Base-by-base conservation (phyloP, 2,329 filamentous ascomycete species). In the Sporothrix globosa region DNA sequence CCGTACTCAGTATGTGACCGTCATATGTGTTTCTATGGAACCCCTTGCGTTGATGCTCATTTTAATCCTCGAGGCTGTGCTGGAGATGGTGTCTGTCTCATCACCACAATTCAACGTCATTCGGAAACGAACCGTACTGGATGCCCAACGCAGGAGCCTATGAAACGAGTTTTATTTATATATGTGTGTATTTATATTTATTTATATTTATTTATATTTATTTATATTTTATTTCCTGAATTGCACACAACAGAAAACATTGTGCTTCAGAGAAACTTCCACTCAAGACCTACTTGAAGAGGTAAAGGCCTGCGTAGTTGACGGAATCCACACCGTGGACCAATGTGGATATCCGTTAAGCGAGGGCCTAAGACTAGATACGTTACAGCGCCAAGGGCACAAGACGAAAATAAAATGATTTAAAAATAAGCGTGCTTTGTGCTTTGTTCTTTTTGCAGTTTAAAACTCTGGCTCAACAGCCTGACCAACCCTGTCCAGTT, bases 1-100 rank as follows among this genome's bases (percentile, higher is more conserved):
- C 34, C 34, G 9, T 34, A 34, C 34, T 34, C 7, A 9, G 34
- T 34, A 30, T 46, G 58, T 24, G 10, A 39, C 19, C 63, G 24
- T 7, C 30, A 5, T 34, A 34, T 34, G 30, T 34, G 30, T 34
- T 34, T 6, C 34, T 34, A 34, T 34, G 34, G 34, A 34, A 34
- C 34, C 11, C 60, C 44, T 65, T 65, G 44, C 24, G 41, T 50
- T 27, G 27, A 21, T 53, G 46, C 46, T 66, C 46, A 66, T 66
- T 66, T 53, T 34, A 21, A n/a, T 52, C 19, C 24, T 39, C 27
- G 63, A 66, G 61, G 46, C 63, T 66, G 63, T 66, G 63, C 46
- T 66, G 19, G 46, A 52, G 27, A 21, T 19, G 46, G 63, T 27
- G 63, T 27, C 46, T 52, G 17, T 66, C 46, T 21, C 41, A 63